Conservation (phyloP, 2,329 filamentous ascomycete species). For the Paraphoma sp. region DNA sequence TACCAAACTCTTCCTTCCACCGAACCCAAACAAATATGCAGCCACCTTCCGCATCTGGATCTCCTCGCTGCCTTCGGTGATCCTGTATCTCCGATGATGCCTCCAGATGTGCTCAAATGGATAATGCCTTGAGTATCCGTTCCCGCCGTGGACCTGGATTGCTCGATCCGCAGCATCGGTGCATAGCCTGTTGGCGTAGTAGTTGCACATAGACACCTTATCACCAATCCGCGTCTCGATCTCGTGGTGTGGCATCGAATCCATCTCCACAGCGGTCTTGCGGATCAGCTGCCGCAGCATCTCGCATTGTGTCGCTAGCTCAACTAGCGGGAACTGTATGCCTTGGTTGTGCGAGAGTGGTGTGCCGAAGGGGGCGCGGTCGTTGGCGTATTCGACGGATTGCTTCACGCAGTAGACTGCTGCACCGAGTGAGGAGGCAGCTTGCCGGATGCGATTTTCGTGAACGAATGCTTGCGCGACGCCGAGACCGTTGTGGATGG, state of each 20-base stretch:
- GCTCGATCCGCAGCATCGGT: constrained; percentile 67
- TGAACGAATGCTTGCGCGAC: constrained; percentile 71
- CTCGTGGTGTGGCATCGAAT: constrained; percentile 59
- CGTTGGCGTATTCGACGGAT: constrained; percentile 63
- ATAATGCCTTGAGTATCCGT: constrained; percentile 64
- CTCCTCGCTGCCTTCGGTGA: constrained; percentile 70
- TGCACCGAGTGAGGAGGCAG: constrained; percentile 65
- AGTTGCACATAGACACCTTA: constrained; percentile 71
- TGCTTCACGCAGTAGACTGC: constrained; percentile 66
- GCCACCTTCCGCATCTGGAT: constrained; percentile 72
- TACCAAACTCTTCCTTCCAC: constrained; percentile 51
- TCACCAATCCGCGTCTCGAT: constrained; percentile 66
- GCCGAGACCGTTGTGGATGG: constrained; percentile 61
- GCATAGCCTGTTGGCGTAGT: constrained; percentile 67
- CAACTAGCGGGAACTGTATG: constrained; percentile 69
- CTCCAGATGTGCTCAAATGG: constrained; percentile 72
- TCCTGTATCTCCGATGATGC: constrained; percentile 68
- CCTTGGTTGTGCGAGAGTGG: constrained; percentile 66
- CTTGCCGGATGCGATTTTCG: constrained; percentile 71
- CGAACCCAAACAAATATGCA: constrained; percentile 64
- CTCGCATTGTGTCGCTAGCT: constrained; percentile 66
- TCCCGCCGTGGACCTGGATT: constrained; percentile 68
- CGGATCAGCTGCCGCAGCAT: constrained; percentile 68
- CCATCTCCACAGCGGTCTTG: constrained; percentile 68
- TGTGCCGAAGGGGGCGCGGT: constrained; percentile 62